Conservation (phyloP, 176 grass and related monocot species). For the Elaeis guineensis region DNA sequence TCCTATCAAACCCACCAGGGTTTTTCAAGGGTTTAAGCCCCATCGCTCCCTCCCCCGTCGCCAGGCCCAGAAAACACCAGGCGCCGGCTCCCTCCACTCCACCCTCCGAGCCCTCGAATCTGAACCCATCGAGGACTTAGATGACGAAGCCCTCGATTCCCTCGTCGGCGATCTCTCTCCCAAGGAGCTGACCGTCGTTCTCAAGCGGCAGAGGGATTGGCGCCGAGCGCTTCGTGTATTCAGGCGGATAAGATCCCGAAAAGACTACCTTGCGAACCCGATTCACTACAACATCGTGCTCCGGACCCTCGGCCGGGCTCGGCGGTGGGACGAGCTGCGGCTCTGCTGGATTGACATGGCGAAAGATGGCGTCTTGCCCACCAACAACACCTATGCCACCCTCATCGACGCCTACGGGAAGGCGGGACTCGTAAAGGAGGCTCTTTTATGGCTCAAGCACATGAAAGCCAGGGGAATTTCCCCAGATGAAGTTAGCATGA, state of each 20-base stretch:
- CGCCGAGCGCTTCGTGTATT: conserved; percentile 39
- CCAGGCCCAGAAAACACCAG: no score
- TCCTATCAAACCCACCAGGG: no score
- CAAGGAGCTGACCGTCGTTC: conserved; percentile 37
- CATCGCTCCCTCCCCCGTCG: no score
- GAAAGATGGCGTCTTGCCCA: conserved; percentile 26
- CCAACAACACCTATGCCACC: conserved; percentile 52
- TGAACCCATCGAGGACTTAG: not conserved
- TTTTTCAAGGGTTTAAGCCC: no score
- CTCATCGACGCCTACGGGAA: conserved; percentile 58
- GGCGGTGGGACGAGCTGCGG: conserved; percentile 43
- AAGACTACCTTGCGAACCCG: conserved; percentile 39
- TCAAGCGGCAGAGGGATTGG: conserved; percentile 57
- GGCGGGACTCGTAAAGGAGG: conserved; percentile 35
- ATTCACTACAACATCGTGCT: conserved; percentile 53
- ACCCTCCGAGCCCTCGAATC: no score
- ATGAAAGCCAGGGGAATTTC: conserved; percentile 37
- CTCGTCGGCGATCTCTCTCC: conserved; percentile 32
- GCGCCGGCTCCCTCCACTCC: no score
- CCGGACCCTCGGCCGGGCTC: conserved; percentile 47
- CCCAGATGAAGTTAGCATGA: conserved; percentile 61
- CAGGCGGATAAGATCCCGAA: conserved; percentile 36
- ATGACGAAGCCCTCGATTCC: conserved; percentile 1
- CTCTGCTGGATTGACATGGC: conserved; percentile 36
- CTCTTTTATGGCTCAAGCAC: conserved; percentile 52